Evolutionary conservation across 2,329 filamentous ascomycete species (phyloP).

Genomic region (Hypoxylon sp.): DNA sequence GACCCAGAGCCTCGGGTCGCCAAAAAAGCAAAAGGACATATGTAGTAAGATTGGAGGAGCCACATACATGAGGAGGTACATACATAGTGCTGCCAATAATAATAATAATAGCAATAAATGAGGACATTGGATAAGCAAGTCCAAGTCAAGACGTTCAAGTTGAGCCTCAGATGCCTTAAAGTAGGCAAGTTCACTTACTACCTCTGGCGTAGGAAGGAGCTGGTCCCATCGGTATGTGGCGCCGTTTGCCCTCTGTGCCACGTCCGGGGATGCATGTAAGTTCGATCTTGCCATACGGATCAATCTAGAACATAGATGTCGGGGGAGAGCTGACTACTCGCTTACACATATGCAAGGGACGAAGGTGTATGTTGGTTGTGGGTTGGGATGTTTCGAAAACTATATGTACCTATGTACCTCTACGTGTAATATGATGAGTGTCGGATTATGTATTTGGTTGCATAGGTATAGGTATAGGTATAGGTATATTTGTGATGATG

Average conservation of each 20-base stretch:
- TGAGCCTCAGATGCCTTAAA: not conserved
- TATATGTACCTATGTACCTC: not conserved
- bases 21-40: not conserved
- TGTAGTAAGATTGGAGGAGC: not conserved
- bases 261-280: slow-evolving; percentile 13
- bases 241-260: slow-evolving; percentile 23
- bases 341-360: slow-evolving; percentile 16
- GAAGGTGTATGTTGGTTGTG: slow-evolving; percentile 1
- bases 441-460: too few species aligned
- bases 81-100: too few species aligned
- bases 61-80: too few species aligned
- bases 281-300: not conserved
- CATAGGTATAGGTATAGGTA: not conserved
- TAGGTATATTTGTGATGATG: not conserved
- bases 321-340: not conserved
- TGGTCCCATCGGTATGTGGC: slow-evolving; percentile 7
- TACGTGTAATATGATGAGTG: not conserved
- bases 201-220: not conserved
- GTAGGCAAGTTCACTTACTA: too few species aligned
- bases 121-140: too few species aligned
- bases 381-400: not conserved
- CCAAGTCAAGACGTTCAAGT: too few species aligned
- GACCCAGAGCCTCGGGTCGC: not conserved
- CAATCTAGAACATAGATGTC: not conserved
- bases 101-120: too few species aligned